Conservation (phyloP, 352 stramenopile species). For the Discostella stelligera region DNA sequence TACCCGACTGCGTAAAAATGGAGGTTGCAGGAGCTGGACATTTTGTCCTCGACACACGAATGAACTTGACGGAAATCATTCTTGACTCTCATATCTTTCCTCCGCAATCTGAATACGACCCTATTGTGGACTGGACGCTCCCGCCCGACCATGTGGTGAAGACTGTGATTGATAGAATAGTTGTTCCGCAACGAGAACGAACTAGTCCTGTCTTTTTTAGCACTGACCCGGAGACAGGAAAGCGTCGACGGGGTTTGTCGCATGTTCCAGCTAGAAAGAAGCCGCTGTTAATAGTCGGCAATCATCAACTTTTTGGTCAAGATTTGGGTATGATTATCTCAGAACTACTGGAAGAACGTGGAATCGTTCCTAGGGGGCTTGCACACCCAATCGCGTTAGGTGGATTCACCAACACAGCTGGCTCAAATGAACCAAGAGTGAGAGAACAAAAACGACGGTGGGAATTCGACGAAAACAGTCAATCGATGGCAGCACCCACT, state of each 20-base stretch:
- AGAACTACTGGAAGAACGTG: conserved; percentile 64
- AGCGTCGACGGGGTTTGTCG: conserved; percentile 53
- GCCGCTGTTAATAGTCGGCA: conserved; percentile 80
- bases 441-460: conserved; percentile 34
- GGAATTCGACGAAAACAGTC: conserved; percentile 50
- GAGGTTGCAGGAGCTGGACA: conserved; percentile 62
- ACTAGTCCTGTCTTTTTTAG: conserved; percentile 76
- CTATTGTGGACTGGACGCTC: conserved; percentile 71
- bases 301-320: conserved; percentile 77
- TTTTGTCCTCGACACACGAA: conserved; percentile 70
- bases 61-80: conserved; percentile 81
- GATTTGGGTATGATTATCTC: conserved; percentile 73
- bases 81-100: conserved; percentile 75
- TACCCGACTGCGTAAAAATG: conserved; percentile 68
- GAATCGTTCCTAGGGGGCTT: conserved; percentile 60
- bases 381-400: conserved; percentile 73
- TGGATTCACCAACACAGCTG: conserved; percentile 23
- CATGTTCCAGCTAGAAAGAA: conserved; percentile 49
- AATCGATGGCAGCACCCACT: conserved; percentile 25
- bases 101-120: conserved; percentile 62
- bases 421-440: conserved; percentile 15
- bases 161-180: conserved; percentile 39
- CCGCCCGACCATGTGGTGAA: conserved; percentile 54
- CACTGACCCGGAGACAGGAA: conserved; percentile 63
- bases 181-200: conserved; percentile 56